Base-by-base conservation (phyloP, 2,329 filamentous ascomycete genomes). In the Periconia sp. region DNA sequence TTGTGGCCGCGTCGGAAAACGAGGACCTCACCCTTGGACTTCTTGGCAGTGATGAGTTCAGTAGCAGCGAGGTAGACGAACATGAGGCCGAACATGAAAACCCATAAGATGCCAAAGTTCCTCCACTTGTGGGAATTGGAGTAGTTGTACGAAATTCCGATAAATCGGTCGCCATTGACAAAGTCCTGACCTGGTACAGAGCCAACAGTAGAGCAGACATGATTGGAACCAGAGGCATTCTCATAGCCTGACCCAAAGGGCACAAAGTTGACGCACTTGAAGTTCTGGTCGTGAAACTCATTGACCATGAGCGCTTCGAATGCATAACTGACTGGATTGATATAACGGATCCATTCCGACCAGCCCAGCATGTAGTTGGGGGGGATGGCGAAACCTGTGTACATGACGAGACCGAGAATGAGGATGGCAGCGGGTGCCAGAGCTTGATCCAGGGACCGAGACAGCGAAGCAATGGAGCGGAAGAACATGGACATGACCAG, bases 401-500 rank as follows among this genome's bases (percentile, higher is more conserved):
- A 82, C 61, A 81, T 86, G 72, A 91, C 81, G 33, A 90, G 81
- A 56, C 81, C 83, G 47, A 90, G 75, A 59, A 90, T 88, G 51
- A 85, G 71, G 40, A 85, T 73, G 14, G 80, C 79, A 3, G 82
- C 78, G 1, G 82, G 82, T 2, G 82, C 81, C 71, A 85, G 71
- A 40, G 83, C 82, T 64, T 85, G 81, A 0, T 79, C 78, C 6
- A 85, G 71, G 0, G 89, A 90, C 46, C 89, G 81, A 3, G 91
- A 92, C 1, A 87, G 77, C 0, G 89, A 87, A n/a, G 83, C 91
- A 58, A 95, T 90, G 7, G 85, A 88, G 47, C 91, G 84, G 82
- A 95, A 95, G 57, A 93, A 82, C 86, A 91, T 92, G 45, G 88
- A 92, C 89, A 94, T 94, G 58, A 84, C 81, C 65, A 96, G 62